A percentile compares a stretch with the other conserved stretches of the same genome.
Evolutionary conservation across 2,329 filamentous ascomycete species (phyloP).

Genomic region (Ascocoryne sarcoides): DNA sequence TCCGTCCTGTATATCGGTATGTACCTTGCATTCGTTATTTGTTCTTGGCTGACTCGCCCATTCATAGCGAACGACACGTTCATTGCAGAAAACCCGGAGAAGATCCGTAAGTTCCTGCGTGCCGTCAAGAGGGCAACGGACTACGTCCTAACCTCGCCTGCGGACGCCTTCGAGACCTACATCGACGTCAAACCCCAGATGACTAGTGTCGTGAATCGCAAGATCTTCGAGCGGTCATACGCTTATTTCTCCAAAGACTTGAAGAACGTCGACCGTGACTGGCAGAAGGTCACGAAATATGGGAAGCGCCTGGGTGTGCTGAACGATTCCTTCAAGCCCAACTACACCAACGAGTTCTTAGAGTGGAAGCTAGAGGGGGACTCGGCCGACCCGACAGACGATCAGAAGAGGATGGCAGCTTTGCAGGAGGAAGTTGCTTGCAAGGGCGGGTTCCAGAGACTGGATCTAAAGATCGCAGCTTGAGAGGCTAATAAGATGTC

Average conservation of each 20-base stretch:
- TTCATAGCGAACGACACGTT: slow-evolving; percentile 52
- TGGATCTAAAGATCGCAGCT: slow-evolving; percentile 25
- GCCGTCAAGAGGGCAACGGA: slow-evolving; percentile 70
- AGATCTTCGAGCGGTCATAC: slow-evolving; percentile 72
- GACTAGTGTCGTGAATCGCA: slow-evolving; percentile 59
- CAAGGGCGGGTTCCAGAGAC: slow-evolving; percentile 54
- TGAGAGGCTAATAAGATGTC: no score
- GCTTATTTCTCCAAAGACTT: slow-evolving; percentile 68
- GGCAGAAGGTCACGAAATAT: slow-evolving; percentile 69
- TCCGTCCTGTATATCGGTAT: slow-evolving; percentile 67
- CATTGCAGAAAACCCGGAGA: slow-evolving; percentile 54
- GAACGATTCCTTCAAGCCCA: slow-evolving; percentile 53
- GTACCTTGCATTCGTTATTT: not conserved
- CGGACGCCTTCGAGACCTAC: slow-evolving; percentile 58
- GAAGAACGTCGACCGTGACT: slow-evolving; percentile 67
- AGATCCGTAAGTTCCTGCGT: slow-evolving; percentile 58
- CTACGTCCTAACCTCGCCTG: slow-evolving; percentile 56
- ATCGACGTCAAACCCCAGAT: slow-evolving; percentile 65
- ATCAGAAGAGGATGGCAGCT: slow-evolving; percentile 66
- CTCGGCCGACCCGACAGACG: slow-evolving; percentile 56
- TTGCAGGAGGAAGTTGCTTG: slow-evolving; percentile 59
- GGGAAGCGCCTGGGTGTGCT: slow-evolving; percentile 65
- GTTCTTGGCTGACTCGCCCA: no score
- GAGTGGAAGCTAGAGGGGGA: slow-evolving; percentile 57
- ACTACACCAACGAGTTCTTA: slow-evolving; percentile 67